Percentiles rank a stretch among this genome's conserved stretches.
Evolutionary conservation across 2,329 filamentous ascomycete genomes (phyloP).

Genomic region (Phialophora verrucosa): DNA sequence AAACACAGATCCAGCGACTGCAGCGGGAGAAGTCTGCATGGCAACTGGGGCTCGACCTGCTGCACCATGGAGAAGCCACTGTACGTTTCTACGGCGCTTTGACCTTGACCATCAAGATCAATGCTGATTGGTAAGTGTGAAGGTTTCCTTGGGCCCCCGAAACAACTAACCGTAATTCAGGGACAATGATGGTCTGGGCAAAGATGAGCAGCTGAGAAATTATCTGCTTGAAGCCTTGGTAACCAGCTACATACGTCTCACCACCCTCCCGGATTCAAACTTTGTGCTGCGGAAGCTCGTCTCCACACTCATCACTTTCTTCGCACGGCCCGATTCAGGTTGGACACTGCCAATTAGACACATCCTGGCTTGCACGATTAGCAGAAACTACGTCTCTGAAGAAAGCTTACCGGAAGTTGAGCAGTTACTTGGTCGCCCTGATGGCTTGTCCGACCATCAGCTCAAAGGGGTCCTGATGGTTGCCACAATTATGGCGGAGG

Average conservation of each 20-base stretch:
- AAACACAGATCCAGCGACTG: constrained; percentile 76
- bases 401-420: constrained; percentile 47
- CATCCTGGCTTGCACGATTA: constrained; percentile 45
- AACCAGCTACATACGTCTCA: constrained; percentile 50
- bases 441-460: constrained; percentile 24
- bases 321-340: constrained; percentile 47
- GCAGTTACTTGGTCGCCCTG: constrained; percentile 40
- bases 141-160: constrained; percentile 10
- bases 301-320: constrained; percentile 52
- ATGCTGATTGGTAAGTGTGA: constrained; percentile 73
- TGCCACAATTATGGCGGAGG: constrained; percentile 49
- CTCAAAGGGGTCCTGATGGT: constrained; percentile 33
- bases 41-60: constrained; percentile 78
- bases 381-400: constrained; percentile 47
- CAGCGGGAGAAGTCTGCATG: constrained; percentile 83
- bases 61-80: constrained; percentile 71
- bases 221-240: constrained; percentile 51
- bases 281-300: constrained; percentile 56
- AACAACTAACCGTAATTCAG: constrained; percentile 16
- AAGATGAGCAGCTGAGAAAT: constrained; percentile 40
- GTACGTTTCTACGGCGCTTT: constrained; percentile 91
- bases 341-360: constrained; percentile 45
- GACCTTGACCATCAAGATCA: constrained; percentile 92
- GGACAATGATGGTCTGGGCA: constrained; percentile 44
- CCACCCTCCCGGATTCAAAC: constrained; percentile 46